Conservation (phyloP, 805 yeast species). For the Ogataea degrootiae region DNA sequence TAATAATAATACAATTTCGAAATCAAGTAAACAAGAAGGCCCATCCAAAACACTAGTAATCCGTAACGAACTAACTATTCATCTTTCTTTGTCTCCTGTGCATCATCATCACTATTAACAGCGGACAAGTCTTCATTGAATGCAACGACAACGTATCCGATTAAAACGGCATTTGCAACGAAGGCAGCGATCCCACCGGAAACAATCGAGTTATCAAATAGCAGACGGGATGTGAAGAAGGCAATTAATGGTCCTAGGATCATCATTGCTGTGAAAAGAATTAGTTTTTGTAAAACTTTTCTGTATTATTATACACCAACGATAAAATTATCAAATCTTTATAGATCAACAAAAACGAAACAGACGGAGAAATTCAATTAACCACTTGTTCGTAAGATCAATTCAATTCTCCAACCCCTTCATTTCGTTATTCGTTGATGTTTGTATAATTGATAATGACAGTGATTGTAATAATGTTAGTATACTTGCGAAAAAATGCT, state of each 20-base stretch:
- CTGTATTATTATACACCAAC: conserved; percentile 25
- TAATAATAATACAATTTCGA: too few relatives aligned
- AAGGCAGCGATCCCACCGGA: conserved; percentile 81
- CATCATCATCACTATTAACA: conserved; percentile 13
- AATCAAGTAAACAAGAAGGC: too few relatives aligned
- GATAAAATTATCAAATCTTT: too few relatives aligned
- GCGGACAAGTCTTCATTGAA: conserved; percentile 55
- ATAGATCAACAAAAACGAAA: too few relatives aligned
- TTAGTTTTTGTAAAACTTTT: conserved; percentile 60
- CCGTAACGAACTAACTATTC: too few relatives aligned
- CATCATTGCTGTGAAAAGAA: conserved; percentile 76
- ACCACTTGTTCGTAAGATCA: too few relatives aligned
- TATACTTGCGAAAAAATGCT: background rate
- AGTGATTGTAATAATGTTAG: background rate
- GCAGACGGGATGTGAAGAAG: conserved; percentile 41
- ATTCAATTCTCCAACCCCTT: too few relatives aligned
- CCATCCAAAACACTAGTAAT: too few relatives aligned
- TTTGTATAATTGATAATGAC: background rate
- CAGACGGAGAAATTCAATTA: too few relatives aligned
- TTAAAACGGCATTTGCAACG: conserved; percentile 67
- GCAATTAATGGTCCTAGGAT: conserved; percentile 59
- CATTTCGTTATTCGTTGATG: background rate
- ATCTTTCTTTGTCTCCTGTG: conserved; percentile 35
- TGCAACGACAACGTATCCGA: conserved; percentile 70
- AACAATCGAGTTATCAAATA: conserved; percentile 48